phyloP scores from a whole-genome alignment of 345 rosid genomes.

The rapeseed (Brassica napus) region Da-Ae NC_063440.1:25075001-25075500 shows the following conservation, averaged over 20 bases:
- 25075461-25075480: constrained; percentile 2
- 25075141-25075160: not conserved
- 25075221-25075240: constrained; percentile 12
- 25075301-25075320: constrained; percentile 5
- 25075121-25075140: too few relatives aligned
- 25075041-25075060: constrained; percentile 52
- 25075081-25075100: not conserved
- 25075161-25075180: constrained; percentile 28
- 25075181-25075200: not conserved
- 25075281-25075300: constrained; percentile 11
- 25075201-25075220: constrained; percentile 31
- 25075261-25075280: constrained; percentile 6
- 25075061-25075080: constrained; percentile 33
- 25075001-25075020: constrained; percentile 23
- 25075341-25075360: not conserved
- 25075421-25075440: constrained; percentile 35
- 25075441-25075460: not conserved
- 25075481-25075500: constrained; percentile 20
- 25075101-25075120: constrained; percentile 3
- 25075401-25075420: constrained; percentile 25
- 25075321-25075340: constrained; percentile 21
- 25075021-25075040: constrained; percentile 42
- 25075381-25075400: constrained; percentile 20
- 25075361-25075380: constrained; percentile 2
- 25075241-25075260: constrained; percentile 19